phyloP scores from a whole-genome alignment of 176 grass and related monocot species.

The Lolium perenne region DNA sequence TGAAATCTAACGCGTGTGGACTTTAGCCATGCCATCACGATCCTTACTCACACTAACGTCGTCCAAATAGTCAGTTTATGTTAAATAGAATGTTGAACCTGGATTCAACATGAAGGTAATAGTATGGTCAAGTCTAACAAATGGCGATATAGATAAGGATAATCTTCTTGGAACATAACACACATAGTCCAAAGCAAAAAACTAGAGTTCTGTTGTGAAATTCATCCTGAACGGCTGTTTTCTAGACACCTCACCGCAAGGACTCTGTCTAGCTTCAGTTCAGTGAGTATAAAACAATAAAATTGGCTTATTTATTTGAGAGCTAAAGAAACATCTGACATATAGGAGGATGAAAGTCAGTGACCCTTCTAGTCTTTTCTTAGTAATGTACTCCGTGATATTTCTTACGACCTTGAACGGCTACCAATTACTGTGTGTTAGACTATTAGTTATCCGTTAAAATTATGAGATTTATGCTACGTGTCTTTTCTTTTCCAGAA shows the following conservation, averaged over 20 bases:
- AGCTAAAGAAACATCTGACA: neutral
- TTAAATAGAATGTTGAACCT: neutral
- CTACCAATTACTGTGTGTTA: neutral
- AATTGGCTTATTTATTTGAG: neutral
- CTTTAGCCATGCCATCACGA: neutral
- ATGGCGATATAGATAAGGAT: neutral
- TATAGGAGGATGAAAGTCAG: neutral
- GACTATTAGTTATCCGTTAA: neutral
- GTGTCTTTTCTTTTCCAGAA: constrained; percentile 51
- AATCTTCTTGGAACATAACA: neutral
- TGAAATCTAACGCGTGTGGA: neutral
- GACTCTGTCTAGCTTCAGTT: neutral
- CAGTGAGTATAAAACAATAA: neutral
- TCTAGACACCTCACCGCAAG: neutral
- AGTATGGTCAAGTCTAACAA: constrained; percentile 5
- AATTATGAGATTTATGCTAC: neutral
- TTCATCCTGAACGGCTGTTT: neutral
- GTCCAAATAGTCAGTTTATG: neutral
- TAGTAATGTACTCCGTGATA: neutral
- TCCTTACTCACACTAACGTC: neutral
- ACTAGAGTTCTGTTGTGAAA: neutral
- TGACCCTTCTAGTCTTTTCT: neutral
- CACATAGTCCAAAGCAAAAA: neutral
- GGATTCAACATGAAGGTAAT: neutral
- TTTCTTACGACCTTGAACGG: neutral